A percentile compares a stretch with the other conserved stretches of the same genome.
Conservation (phyloP, 2,329 filamentous ascomycete species). For the Fusarium sp. region DNA sequence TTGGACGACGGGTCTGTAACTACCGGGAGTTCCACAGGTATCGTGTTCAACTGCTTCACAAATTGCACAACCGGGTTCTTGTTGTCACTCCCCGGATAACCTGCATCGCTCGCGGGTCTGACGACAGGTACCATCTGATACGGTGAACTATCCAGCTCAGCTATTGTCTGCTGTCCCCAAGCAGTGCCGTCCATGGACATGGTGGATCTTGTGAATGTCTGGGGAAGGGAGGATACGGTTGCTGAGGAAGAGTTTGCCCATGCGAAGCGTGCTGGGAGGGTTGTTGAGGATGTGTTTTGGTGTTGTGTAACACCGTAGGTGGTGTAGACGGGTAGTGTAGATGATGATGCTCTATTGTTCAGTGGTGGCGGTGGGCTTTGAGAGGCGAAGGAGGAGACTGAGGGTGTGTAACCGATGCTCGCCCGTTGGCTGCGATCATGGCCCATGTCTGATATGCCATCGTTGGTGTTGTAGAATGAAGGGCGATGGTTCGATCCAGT, state of each 20-base stretch:
- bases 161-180: constrained; percentile 7
- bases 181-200: neutral
- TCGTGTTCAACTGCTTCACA: constrained; percentile 15
- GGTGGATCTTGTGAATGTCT: neutral
- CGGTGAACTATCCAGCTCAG: constrained; percentile 20
- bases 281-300: neutral
- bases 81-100: neutral
- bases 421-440: neutral
- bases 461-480: neutral
- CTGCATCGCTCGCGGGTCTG: neutral
- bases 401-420: constrained; percentile 3
- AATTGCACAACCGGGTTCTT: neutral
- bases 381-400: neutral
- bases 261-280: constrained; percentile 5
- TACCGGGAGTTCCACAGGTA: constrained; percentile 18
- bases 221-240: constrained; percentile 3
- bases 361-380: neutral
- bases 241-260: constrained; percentile 24
- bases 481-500: neutral
- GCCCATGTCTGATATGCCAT: neutral
- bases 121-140: constrained; percentile 12
- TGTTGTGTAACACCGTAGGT: neutral
- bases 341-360: neutral
- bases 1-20: neutral
- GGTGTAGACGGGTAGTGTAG: neutral